Percentiles rank a stretch among this genome's conserved stretches.
phyloP scores from a whole-genome alignment of 73 alveolate genomes.

The Stentor coeruleus region DNA sequence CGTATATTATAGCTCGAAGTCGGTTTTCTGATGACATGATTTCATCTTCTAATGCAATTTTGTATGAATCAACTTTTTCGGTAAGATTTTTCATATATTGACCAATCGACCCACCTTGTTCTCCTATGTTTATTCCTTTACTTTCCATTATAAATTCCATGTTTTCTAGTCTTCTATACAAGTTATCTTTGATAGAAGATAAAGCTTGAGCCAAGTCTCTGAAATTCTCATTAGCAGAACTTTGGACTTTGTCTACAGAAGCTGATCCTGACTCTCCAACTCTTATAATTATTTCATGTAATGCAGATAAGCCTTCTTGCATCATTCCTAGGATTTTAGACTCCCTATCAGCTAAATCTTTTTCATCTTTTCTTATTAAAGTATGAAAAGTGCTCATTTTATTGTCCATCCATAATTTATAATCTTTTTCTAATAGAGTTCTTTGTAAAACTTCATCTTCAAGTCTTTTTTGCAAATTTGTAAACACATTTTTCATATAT shows the following conservation, averaged over 20 bases:
- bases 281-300: neutral
- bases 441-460: neutral
- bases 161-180: neutral
- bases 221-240: neutral
- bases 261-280: neutral
- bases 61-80: neutral
- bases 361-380: neutral
- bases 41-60: neutral
- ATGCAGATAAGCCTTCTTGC: constrained; percentile 4
- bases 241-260: neutral
- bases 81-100: neutral
- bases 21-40: neutral
- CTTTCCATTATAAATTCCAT: neutral
- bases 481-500: neutral
- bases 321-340: neutral
- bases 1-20: neutral
- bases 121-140: neutral
- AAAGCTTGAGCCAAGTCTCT: neutral
- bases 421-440: neutral
- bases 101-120: neutral
- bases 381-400: neutral
- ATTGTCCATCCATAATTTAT: neutral
- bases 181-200: neutral
- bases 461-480: neutral
- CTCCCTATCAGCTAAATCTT: neutral